Conservation (phyloP, 495 filamentous ascomycete species). For the Penicillium ochrochloron region DNA sequence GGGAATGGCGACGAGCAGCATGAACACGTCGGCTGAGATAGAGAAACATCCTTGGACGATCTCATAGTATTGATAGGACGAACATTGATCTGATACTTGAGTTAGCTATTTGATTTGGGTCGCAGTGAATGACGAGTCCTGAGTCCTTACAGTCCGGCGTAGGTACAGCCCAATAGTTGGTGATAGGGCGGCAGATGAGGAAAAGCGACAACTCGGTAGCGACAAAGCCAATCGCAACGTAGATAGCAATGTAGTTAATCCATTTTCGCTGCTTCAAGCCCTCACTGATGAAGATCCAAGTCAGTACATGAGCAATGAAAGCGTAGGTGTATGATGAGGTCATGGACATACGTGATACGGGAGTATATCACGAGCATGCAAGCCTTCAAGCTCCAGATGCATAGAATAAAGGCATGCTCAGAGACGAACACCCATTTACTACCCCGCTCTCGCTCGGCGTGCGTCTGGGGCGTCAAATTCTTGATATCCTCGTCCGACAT, state of each 20-base stretch:
- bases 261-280: slow-evolving; percentile 44
- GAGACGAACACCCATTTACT: slow-evolving; percentile 63
- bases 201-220: slow-evolving; percentile 67
- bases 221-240: slow-evolving; percentile 62
- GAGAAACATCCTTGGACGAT: slow-evolving; percentile 61
- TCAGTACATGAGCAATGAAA: slow-evolving; percentile 9
- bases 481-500: slow-evolving; percentile 47
- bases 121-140: no score
- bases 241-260: slow-evolving; percentile 53
- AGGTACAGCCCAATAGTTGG: slow-evolving; percentile 64
- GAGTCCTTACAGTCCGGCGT: slow-evolving; percentile 33
- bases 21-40: slow-evolving; percentile 67
- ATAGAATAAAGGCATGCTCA: slow-evolving; percentile 56
- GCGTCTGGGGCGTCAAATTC: slow-evolving; percentile 41
- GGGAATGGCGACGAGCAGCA: slow-evolving; percentile 66
- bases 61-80: slow-evolving; percentile 55
- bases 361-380: slow-evolving; percentile 62
- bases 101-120: background rate
- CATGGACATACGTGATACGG: slow-evolving; percentile 53
- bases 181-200: slow-evolving; percentile 64
- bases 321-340: background rate
- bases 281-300: slow-evolving; percentile 31
- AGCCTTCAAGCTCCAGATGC: slow-evolving; percentile 55
- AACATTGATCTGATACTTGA: slow-evolving; percentile 47
- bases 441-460: slow-evolving; percentile 48